Conservation (phyloP, 2,329 filamentous ascomycete genomes). For the Pyricularia pennisetigena region DNA sequence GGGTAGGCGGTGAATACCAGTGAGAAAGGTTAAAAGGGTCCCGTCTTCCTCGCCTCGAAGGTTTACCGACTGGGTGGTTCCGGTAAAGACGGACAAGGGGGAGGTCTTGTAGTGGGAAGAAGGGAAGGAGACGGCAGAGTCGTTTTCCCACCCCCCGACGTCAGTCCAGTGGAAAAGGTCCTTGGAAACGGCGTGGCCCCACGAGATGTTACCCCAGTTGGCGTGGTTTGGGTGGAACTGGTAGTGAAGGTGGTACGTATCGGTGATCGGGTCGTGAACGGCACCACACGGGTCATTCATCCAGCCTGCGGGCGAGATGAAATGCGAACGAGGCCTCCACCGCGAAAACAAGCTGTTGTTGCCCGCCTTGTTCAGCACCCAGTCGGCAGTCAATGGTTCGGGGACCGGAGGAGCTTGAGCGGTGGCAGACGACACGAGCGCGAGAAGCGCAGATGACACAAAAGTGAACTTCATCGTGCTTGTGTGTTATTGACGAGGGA, state of each 20-base stretch:
- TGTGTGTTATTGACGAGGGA: neutral
- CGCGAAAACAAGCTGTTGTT: conserved; percentile 2
- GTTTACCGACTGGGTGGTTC: neutral
- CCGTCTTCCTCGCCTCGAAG: neutral
- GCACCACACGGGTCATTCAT: conserved; percentile 37
- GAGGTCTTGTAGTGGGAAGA: neutral
- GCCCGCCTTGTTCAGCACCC: neutral
- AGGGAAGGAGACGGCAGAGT: neutral
- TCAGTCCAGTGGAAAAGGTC: conserved; percentile 56
- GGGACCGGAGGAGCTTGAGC: neutral
- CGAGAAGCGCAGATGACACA: neutral
- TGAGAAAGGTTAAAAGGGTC: neutral
- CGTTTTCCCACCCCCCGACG: neutral
- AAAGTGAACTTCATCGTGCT: neutral
- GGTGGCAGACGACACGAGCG: neutral
- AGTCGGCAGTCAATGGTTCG: neutral
- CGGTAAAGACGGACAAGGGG: neutral
- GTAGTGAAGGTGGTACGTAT: conserved; percentile 41
- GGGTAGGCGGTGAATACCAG: neutral
- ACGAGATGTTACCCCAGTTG: conserved; percentile 30
- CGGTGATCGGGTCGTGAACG: conserved; percentile 34
- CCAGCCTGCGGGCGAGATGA: conserved; percentile 17
- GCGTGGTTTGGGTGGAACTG: conserved; percentile 33
- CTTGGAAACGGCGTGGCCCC: conserved; percentile 49
- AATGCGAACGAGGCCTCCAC: conserved; percentile 8